Conservation (phyloP, 371 early-diverging fungal species). For the Mortierella sp. region DNA sequence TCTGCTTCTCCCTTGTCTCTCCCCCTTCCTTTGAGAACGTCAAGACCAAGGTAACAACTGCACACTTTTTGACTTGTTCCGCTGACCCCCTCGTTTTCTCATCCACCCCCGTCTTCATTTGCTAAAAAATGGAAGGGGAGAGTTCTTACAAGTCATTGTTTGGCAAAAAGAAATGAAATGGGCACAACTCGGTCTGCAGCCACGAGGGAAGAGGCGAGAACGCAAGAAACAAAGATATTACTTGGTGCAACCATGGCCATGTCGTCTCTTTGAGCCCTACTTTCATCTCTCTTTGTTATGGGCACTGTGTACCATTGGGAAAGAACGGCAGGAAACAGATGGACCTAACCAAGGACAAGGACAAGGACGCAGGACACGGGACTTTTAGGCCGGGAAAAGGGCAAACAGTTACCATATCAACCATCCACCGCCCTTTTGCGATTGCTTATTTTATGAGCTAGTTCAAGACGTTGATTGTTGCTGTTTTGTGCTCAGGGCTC, state of each 20-base stretch:
- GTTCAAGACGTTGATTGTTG: background rate
- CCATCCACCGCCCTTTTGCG: background rate
- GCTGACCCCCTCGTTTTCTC: background rate
- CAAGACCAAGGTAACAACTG: conserved; percentile 74
- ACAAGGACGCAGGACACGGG: background rate
- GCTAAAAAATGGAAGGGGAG: background rate
- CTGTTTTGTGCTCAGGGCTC: conserved; percentile 5
- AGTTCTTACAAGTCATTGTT: background rate
- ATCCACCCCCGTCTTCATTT: background rate
- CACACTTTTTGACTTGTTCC: background rate
- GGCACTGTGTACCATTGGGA: background rate
- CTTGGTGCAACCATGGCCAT: background rate
- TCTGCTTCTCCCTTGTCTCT: conserved; percentile 90
- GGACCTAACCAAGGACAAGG: background rate
- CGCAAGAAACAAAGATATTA: background rate
- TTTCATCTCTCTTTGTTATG: background rate
- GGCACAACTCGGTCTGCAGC: background rate
- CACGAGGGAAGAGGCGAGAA: background rate
- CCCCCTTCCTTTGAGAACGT: conserved; percentile 96
- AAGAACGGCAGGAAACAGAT: background rate
- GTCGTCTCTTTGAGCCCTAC: background rate
- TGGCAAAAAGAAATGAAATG: background rate
- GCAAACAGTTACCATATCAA: background rate
- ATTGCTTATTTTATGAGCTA: background rate
- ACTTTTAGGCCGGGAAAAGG: background rate